Conservation (phyloP, 768 basidiomycete genomes). For the Tubosaeta sp. region DNA sequence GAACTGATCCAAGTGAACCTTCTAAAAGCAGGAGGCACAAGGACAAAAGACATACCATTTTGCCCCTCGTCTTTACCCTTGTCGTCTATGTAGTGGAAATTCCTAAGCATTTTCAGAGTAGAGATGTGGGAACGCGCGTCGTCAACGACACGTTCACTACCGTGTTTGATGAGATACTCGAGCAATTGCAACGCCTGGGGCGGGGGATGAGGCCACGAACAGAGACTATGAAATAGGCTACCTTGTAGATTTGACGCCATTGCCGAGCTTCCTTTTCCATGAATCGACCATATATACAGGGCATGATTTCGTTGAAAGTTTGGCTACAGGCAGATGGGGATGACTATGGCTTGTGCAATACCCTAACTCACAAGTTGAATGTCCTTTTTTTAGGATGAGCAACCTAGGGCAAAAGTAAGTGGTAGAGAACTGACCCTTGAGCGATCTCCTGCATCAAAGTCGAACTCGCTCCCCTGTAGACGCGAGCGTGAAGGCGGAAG, state of each 20-base stretch:
- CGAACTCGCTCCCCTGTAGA: conserved; percentile 88
- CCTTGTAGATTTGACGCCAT: conserved; percentile 99
- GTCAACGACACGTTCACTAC: conserved; percentile 96
- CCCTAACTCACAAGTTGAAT: conserved; percentile 83
- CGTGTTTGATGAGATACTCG: conserved; percentile 95
- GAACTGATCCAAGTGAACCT: conserved; percentile 53
- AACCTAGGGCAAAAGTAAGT: background rate
- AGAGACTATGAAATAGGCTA: conserved; percentile 17
- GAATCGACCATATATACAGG: conserved; percentile 88
- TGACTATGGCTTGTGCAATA: background rate
- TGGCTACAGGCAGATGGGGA: conserved; percentile 50
- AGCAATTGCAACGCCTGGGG: conserved; percentile 82
- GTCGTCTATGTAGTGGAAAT: conserved; percentile 98
- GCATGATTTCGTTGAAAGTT: conserved; percentile 99
- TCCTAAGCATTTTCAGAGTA: conserved; percentile 95
- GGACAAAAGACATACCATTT: conserved; percentile 61
- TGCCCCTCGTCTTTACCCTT: conserved; percentile 98
- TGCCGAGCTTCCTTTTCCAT: conserved; percentile 98
- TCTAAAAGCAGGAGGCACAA: background rate
- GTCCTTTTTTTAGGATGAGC: conserved; percentile 53
- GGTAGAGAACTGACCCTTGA: conserved; percentile 64
- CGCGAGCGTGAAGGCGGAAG: conserved; percentile 1
- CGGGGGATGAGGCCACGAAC: background rate
- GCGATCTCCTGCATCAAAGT: conserved; percentile 99
- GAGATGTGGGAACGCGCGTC: conserved; percentile 93